phyloP scores from a whole-genome alignment of 2,329 filamentous ascomycete species.

The Nemania sp. region DNA sequence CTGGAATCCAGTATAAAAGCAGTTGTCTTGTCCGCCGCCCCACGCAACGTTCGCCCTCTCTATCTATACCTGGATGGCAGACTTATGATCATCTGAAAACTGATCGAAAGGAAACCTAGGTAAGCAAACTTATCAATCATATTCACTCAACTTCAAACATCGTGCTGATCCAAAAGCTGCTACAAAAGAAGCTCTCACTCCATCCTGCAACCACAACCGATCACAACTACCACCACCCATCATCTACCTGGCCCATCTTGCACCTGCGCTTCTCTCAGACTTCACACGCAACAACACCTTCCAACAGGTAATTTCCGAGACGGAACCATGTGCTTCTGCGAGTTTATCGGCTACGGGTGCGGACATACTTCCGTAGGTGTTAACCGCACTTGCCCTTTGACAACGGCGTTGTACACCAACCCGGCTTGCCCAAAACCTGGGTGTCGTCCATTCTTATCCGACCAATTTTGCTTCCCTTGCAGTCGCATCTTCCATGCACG shows the following conservation, averaged over 20 bases:
- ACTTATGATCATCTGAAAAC: no score
- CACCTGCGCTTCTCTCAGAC: not conserved
- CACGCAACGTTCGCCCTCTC: no score
- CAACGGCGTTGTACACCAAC: slow-evolving; percentile 42
- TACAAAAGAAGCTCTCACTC: no score
- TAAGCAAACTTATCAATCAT: no score
- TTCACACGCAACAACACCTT: not conserved
- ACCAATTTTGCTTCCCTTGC: slow-evolving; percentile 46
- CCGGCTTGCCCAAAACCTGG: slow-evolving; percentile 41
- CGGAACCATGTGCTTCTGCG: slow-evolving; percentile 50
- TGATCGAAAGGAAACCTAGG: no score
- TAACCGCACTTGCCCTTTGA: slow-evolving; percentile 49
- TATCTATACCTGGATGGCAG: no score
- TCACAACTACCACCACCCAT: no score
- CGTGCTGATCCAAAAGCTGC: no score
- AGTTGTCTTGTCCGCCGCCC: no score
- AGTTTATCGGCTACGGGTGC: slow-evolving; percentile 52
- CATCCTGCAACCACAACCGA: no score
- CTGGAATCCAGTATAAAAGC: no score
- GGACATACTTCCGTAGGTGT: slow-evolving; percentile 49
- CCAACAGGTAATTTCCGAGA: not conserved
- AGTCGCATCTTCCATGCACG: slow-evolving; percentile 45
- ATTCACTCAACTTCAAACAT: no score
- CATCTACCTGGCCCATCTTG: not conserved
- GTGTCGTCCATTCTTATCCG: slow-evolving; percentile 38